These are phyloP conservation scores for Chrysosphaeria jannelii DNA, from an alignment of 2,329 filamentous ascomycete genomes.

Conservation along the genomic window DNA sequence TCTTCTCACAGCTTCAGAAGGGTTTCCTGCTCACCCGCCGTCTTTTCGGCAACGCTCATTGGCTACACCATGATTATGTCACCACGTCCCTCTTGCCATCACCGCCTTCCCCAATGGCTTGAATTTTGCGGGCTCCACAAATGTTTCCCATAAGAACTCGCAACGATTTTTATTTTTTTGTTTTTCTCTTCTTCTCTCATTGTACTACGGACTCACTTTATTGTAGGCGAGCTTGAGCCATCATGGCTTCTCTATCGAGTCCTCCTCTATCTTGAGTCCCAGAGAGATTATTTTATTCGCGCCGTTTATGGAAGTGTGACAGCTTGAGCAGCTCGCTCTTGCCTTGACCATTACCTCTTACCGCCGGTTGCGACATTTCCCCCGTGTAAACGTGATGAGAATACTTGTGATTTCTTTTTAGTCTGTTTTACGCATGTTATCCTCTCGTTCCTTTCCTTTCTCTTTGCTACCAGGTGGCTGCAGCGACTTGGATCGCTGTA, in stretches of 20 bases:
- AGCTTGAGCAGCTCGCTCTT: constrained; percentile 12
- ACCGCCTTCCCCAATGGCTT: no score
- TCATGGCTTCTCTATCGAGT: constrained; percentile 22
- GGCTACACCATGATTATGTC: no score
- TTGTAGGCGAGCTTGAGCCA: constrained; percentile 40
- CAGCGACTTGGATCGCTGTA: background rate
- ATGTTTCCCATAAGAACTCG: constrained; percentile 1
- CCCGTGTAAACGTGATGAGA: background rate
- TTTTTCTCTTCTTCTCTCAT: constrained; percentile 17
- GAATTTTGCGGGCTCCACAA: no score
- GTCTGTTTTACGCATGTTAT: background rate
- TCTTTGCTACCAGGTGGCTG: background rate
- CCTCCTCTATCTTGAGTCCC: constrained; percentile 44
- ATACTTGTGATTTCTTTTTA: background rate
- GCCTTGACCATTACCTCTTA: constrained; percentile 36
- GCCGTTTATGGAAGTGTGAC: constrained; percentile 43
- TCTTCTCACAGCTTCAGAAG: no score
- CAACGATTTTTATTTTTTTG: constrained; percentile 6
- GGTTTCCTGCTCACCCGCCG: no score
- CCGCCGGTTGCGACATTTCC: constrained; percentile 38
- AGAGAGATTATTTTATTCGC: constrained; percentile 22
- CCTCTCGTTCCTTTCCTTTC: background rate
- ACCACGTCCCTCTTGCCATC: no score
- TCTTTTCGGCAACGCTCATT: no score
- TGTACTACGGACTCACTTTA: constrained; percentile 39